phyloP scores from a whole-genome alignment of 495 filamentous ascomycete species.

The Penicillium simplicissimum region DNA sequence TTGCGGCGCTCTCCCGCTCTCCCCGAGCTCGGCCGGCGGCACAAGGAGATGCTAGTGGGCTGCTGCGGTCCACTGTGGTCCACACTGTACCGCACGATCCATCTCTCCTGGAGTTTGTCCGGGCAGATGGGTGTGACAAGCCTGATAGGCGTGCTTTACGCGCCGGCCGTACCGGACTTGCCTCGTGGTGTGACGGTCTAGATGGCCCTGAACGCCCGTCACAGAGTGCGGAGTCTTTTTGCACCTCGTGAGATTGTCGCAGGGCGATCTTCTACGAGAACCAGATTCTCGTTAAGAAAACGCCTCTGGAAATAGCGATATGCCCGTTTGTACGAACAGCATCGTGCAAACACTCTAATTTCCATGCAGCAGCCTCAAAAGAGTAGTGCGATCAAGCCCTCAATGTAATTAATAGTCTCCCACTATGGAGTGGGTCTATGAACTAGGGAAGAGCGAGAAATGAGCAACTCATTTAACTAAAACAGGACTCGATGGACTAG shows the following conservation, averaged over 20 bases:
- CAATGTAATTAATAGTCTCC: constrained; percentile 17
- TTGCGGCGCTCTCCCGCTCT: not conserved
- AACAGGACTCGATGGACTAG: not conserved
- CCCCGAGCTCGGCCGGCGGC: constrained; percentile 11
- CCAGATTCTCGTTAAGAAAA: no score
- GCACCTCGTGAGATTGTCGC: not conserved
- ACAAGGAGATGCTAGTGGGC: constrained; percentile 2
- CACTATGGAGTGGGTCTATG: not conserved
- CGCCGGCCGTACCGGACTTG: not conserved
- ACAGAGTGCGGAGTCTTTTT: not conserved
- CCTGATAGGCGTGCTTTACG: not conserved
- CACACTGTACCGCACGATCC: not conserved
- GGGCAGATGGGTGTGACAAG: not conserved
- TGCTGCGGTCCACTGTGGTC: not conserved
- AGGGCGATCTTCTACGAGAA: no score
- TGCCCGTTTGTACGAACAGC: no score
- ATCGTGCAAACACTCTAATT: not conserved
- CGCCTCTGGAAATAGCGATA: no score
- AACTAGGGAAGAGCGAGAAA: not conserved
- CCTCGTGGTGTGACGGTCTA: not conserved
- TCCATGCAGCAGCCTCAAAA: not conserved
- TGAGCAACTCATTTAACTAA: not conserved
- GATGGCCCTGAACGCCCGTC: not conserved
- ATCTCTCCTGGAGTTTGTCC: not conserved
- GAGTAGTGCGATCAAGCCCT: constrained; percentile 1